Percentiles rank a stretch among this genome's conserved stretches.
Evolutionary conservation across 1,284 basidiomycete species (phyloP).

Genomic region (Ganoderma resinaceum): DNA sequence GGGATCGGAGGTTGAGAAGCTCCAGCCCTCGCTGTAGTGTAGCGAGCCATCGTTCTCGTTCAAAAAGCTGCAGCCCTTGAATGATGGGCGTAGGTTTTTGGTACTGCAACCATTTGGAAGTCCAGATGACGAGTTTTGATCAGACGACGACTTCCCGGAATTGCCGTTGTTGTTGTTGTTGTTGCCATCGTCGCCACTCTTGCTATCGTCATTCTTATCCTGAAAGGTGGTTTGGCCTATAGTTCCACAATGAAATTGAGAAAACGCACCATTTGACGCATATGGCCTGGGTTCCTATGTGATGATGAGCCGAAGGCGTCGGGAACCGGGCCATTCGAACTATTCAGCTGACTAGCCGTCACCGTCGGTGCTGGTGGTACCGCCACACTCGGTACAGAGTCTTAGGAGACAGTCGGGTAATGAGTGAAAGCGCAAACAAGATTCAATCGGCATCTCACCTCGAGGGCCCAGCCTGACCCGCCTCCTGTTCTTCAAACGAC

Average conservation of each 20-base stretch:
- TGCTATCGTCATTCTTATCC: not conserved
- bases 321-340: not conserved
- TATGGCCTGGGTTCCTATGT: not conserved
- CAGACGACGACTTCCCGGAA: not conserved
- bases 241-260: not conserved
- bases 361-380: not conserved
- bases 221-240: not conserved
- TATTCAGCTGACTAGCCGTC: not conserved
- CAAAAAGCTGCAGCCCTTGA: conserved; percentile 18
- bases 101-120: not conserved
- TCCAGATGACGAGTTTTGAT: not conserved
- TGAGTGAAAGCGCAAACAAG: not conserved
- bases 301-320: not conserved
- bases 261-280: not conserved
- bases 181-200: not conserved
- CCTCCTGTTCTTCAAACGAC: not conserved
- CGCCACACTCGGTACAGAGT: not conserved
- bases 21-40: conserved; percentile 47
- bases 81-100: not conserved
- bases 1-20: conserved; percentile 34
- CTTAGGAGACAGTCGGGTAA: not conserved
- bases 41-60: conserved; percentile 33
- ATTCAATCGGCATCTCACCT: conserved; percentile 6
- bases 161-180: not conserved
- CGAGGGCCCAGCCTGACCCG: conserved; percentile 6